Evolutionary conservation across 1,139 yeast species (phyloP).

Genomic region (Diutina sp.): DNA sequence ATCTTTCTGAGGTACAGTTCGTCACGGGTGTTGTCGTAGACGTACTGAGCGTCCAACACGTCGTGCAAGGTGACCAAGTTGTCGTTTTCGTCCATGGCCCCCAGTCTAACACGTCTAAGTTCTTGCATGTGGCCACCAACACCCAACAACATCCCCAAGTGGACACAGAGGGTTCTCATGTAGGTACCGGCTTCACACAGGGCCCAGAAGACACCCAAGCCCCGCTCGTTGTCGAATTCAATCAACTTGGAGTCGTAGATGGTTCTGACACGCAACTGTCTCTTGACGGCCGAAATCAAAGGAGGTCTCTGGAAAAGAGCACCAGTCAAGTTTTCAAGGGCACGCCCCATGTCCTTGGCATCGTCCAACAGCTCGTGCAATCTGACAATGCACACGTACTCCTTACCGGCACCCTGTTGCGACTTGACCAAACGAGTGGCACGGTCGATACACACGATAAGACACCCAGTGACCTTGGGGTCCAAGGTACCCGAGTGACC

Average conservation of each 20-base stretch:
- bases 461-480: slow-evolving; percentile 97
- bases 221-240: slow-evolving; percentile 95
- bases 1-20: slow-evolving; percentile 90
- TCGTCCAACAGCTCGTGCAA: slow-evolving; percentile 88
- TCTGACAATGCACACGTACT: slow-evolving; percentile 95
- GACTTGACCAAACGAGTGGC: slow-evolving; percentile 97
- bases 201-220: slow-evolving; percentile 98
- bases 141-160: slow-evolving; percentile 93
- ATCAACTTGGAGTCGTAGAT: slow-evolving; percentile 91
- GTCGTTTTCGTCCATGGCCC: slow-evolving; percentile 85
- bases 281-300: slow-evolving; percentile 94
- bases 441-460: slow-evolving; percentile 94
- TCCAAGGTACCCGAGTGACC: slow-evolving; percentile 99
- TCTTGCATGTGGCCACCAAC: slow-evolving; percentile 99
- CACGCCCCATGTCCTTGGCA: slow-evolving; percentile 78
- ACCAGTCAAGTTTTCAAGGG: slow-evolving; percentile 91
- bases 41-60: slow-evolving; percentile 96
- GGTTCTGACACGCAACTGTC: slow-evolving; percentile 97
- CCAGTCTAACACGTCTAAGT: slow-evolving; percentile 96
- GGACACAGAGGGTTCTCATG: slow-evolving; percentile 98
- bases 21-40: slow-evolving; percentile 93
- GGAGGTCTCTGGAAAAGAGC: slow-evolving; percentile 99
- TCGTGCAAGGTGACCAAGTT: slow-evolving; percentile 93
- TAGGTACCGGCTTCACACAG: slow-evolving; percentile 99
- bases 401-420: slow-evolving; percentile 99